A percentile compares a stretch with the other conserved stretches of the same genome.
phyloP scores from a whole-genome alignment of 108 stramenopile species.

The Nitzschia putrida region DNA sequence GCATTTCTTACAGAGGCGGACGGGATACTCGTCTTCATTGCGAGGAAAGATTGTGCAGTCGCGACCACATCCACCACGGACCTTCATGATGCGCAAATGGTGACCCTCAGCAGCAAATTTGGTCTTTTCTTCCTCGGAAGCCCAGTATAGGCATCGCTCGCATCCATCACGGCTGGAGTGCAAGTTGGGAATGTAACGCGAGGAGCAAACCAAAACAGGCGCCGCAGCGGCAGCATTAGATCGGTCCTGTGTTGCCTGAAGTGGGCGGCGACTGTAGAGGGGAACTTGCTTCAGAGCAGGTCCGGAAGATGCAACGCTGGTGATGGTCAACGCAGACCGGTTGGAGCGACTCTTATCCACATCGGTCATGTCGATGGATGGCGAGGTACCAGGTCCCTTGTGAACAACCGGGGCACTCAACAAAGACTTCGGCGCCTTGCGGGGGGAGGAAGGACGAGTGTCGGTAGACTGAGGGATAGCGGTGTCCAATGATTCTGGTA shows the following conservation, averaged over 20 bases:
- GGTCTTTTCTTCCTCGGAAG: slow-evolving; percentile 22
- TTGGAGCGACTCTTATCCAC: no score
- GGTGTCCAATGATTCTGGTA: no score
- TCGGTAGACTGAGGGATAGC: no score
- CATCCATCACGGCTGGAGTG: slow-evolving; percentile 24
- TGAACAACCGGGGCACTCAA: neutral
- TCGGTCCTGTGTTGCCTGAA: no score
- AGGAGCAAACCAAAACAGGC: slow-evolving; percentile 4
- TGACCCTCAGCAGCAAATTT: slow-evolving; percentile 12
- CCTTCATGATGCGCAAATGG: slow-evolving; percentile 27
- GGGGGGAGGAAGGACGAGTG: neutral
- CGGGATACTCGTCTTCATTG: slow-evolving; percentile 13
- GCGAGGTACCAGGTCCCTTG: neutral
- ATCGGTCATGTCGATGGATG: no score
- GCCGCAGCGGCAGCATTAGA: neutral
- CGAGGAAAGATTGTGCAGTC: slow-evolving; percentile 30
- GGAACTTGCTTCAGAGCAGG: slow-evolving; percentile 13
- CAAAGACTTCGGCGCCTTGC: neutral
- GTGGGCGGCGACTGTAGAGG: slow-evolving; percentile 11
- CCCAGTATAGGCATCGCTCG: slow-evolving; percentile 31
- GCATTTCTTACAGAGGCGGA: slow-evolving; percentile 23
- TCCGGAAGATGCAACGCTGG: neutral
- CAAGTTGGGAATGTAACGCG: slow-evolving; percentile 17
- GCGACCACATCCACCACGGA: slow-evolving; percentile 27
- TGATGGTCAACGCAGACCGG: no score